These are phyloP conservation scores for Cardamine chenopodiifolia DNA, from an alignment of 345 rosid genomes.

Conservation along the genomic window DNA sequence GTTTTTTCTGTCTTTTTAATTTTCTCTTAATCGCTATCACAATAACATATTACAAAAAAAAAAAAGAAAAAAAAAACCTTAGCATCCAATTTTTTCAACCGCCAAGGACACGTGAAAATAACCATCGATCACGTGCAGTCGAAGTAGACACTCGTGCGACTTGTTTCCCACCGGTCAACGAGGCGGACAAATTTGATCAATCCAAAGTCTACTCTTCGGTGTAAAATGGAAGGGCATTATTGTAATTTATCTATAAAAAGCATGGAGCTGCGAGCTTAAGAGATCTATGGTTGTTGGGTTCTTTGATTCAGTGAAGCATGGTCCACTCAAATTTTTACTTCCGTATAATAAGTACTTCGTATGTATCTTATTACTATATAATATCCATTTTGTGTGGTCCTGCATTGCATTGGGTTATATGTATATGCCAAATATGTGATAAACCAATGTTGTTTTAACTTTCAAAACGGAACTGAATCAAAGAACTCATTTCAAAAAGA, in stretches of 20 bases:
- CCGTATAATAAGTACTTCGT: background rate
- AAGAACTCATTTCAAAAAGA: background rate
- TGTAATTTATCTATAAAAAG: background rate
- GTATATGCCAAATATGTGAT: background rate
- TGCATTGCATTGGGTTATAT: background rate
- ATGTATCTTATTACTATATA: background rate
- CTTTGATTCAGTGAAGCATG: slow-evolving; percentile 8
- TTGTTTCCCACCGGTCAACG: slow-evolving; percentile 42
- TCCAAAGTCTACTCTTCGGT: background rate
- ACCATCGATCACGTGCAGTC: slow-evolving; percentile 45
- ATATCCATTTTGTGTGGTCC: background rate
- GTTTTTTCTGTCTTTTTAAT: no score
- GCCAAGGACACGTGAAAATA: slow-evolving; percentile 35
- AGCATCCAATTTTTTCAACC: background rate
- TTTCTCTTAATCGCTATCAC: no score
- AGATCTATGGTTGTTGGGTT: slow-evolving; percentile 33
- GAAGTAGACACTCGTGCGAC: slow-evolving; percentile 51
- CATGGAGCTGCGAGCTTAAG: background rate
- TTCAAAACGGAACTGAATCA: no score
- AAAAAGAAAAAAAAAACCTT: no score
- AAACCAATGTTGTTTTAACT: no score
- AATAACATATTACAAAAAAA: no score
- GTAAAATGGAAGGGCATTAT: background rate
- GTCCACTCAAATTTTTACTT: background rate
- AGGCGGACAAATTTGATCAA: slow-evolving; percentile 12